Conservation (phyloP, 176 grass and related monocot species). For the Carex cristatella region DNA sequence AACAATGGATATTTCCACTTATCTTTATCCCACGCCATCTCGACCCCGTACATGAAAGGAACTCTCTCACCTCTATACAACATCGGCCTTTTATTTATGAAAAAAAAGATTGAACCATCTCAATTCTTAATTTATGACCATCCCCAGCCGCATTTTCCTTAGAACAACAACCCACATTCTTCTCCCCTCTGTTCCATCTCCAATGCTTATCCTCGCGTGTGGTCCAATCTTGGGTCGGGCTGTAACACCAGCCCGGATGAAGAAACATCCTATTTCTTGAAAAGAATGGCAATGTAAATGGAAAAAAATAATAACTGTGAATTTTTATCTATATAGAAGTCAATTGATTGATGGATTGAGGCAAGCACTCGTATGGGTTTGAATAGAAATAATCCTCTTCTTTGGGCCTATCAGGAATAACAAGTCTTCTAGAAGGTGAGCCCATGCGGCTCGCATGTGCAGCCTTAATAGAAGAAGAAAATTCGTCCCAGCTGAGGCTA, state of each 20-base stretch:
- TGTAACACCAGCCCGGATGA: conserved; percentile 1
- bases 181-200: background rate
- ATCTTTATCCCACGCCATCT: conserved; percentile 12
- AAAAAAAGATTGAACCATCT: conserved; percentile 22
- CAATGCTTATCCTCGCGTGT: background rate
- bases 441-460: conserved; percentile 71
- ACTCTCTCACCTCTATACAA: conserved; percentile 6
- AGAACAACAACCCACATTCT: conserved; percentile 16
- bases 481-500: conserved; percentile 61
- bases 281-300: conserved; percentile 30
- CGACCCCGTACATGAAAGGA: conserved; percentile 10
- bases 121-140: conserved; percentile 19
- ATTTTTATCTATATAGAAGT: conserved; percentile 29
- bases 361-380: conserved; percentile 81
- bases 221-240: background rate
- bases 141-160: background rate
- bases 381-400: conserved; percentile 96
- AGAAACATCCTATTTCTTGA: conserved; percentile 15
- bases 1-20: conserved; percentile 15
- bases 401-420: conserved; percentile 73
- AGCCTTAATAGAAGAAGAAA: conserved; percentile 57
- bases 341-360: conserved; percentile 34
- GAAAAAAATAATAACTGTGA: conserved; percentile 15
- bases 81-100: conserved; percentile 19
- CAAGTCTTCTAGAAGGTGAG: conserved; percentile 47